Base-by-base conservation (phyloP, 2,329 filamentous ascomycete genomes). In the Zarea fungicola region DNA sequence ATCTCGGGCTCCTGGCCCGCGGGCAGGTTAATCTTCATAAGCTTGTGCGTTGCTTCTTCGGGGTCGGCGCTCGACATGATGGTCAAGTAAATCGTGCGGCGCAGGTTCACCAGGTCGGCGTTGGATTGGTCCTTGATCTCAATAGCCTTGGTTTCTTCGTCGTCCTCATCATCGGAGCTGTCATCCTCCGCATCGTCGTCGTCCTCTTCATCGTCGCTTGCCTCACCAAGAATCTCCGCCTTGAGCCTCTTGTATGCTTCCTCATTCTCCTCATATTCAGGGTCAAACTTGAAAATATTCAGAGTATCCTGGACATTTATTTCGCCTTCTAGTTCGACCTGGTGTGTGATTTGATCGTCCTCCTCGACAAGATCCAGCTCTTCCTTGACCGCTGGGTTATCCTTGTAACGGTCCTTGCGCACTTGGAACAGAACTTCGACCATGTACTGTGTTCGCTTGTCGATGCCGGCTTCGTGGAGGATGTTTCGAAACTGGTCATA, bases 121-220 rank as follows among this genome's bases (percentile, higher is more conserved):
- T 99, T 99, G 55, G 87, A 95, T 71, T 96, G 90, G 62, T 99
- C 93, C 69, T 97, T 96, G 73, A 99, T 95, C 65, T 99, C 93
- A 67, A 97, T 77, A 18, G 86, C 86, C 62, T 86, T 86, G 54
- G 89, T 83, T 63, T 93, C 84, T 54, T 85, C 77, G 35, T 87
- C 84, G 50, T 91, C 86, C 48, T 85, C 76, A 13, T 80, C 83
- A 1, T 81, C 81, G n/a, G 77, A 80, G 51, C 83, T 85, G n/a
- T 85, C 85, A 16, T 82, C 81, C 9, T 79, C 81, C 3, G 75
- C 76, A 2, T 78, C 75, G 1, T 83, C 84, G 22, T 83, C 84
- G 22, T 85, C 87, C 21, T 83, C 84, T 21, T 90, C 87, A 26
- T 88, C 83, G 50, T 90, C 91, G 60, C 88, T 95, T n/a, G 80